Conservation (phyloP, 2,329 filamentous ascomycete genomes). For the Thielaviopsis ethacetica region DNA sequence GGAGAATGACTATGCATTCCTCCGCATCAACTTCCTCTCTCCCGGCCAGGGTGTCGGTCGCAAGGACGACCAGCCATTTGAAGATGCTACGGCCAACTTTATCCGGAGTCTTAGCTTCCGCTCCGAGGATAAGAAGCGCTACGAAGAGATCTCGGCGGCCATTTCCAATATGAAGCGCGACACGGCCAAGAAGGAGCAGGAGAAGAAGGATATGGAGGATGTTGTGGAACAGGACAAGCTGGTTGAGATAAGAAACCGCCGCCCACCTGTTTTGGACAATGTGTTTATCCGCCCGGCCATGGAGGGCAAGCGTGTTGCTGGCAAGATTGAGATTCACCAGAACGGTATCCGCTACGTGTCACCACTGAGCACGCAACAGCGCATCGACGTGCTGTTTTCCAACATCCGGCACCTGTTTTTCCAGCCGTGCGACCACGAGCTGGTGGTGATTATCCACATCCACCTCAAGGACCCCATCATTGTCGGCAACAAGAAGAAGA, state of each 20-base stretch:
- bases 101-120: slow-evolving; percentile 90
- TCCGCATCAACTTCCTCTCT: slow-evolving; percentile 93
- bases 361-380: slow-evolving; percentile 60
- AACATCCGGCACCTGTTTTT: slow-evolving; percentile 99
- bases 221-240: slow-evolving; percentile 98
- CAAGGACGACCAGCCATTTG: slow-evolving; percentile 95
- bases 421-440: slow-evolving; percentile 87
- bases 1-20: slow-evolving; percentile 82
- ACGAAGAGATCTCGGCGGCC: slow-evolving; percentile 79
- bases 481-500: slow-evolving; percentile 94
- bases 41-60: slow-evolving; percentile 92
- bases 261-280: slow-evolving; percentile 78
- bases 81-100: slow-evolving; percentile 90
- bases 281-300: slow-evolving; percentile 90
- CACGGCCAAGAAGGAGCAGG: slow-evolving; percentile 79
- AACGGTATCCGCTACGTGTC: slow-evolving; percentile 95
- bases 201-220: slow-evolving; percentile 99
- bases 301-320: slow-evolving; percentile 91
- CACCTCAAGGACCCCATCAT: slow-evolving; percentile 97
- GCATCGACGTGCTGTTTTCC: slow-evolving; percentile 89
- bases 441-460: slow-evolving; percentile 96
- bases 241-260: slow-evolving; percentile 82
- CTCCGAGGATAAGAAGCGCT: slow-evolving; percentile 73
- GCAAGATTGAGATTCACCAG: slow-evolving; percentile 93
- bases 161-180: slow-evolving; percentile 96